A percentile compares a stretch with the other conserved stretches of the same genome.
Conservation (phyloP, 1,139 yeast genomes). For the Pneumocystis canis region DNA sequence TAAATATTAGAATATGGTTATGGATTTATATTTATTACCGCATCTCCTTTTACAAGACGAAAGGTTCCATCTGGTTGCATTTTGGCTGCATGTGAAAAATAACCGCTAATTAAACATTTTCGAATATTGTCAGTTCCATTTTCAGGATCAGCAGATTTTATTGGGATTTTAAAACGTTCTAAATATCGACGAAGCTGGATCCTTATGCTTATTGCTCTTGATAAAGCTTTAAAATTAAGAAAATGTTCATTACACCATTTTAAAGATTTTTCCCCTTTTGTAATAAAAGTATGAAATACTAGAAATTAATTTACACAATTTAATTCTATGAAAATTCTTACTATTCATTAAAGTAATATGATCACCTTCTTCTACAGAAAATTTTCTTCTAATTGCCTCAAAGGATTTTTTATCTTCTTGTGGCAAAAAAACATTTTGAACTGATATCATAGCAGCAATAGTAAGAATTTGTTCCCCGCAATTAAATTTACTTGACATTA, state of each 20-base stretch:
- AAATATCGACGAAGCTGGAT: constrained; percentile 55
- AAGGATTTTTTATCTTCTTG: constrained; percentile 69
- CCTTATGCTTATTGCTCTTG: constrained; percentile 58
- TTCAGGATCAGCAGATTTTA: neutral
- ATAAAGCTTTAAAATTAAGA: constrained; percentile 55
- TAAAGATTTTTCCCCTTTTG: constrained; percentile 30
- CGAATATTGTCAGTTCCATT: constrained; percentile 5
- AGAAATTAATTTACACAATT: neutral
- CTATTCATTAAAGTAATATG: constrained; percentile 66
- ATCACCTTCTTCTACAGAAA: constrained; percentile 80
- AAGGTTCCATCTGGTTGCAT: constrained; percentile 17
- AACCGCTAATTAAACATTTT: constrained; percentile 15
- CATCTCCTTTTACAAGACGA: constrained; percentile 7
- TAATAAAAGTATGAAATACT: constrained; percentile 49
- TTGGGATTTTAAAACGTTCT: constrained; percentile 31
- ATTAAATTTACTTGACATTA: constrained; percentile 53
- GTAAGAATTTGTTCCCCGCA: constrained; percentile 69
- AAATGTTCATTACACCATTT: constrained; percentile 73
- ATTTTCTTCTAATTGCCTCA: constrained; percentile 31
- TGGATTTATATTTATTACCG: neutral
- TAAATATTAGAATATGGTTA: neutral
- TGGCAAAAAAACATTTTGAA: constrained; percentile 64
- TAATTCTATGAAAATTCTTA: neutral
- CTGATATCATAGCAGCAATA: constrained; percentile 65
- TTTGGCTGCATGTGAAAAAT: constrained; percentile 15